phyloP scores from a whole-genome alignment of 192 early-diverging fungal species.

The Allomyces macrogynus region DNA sequence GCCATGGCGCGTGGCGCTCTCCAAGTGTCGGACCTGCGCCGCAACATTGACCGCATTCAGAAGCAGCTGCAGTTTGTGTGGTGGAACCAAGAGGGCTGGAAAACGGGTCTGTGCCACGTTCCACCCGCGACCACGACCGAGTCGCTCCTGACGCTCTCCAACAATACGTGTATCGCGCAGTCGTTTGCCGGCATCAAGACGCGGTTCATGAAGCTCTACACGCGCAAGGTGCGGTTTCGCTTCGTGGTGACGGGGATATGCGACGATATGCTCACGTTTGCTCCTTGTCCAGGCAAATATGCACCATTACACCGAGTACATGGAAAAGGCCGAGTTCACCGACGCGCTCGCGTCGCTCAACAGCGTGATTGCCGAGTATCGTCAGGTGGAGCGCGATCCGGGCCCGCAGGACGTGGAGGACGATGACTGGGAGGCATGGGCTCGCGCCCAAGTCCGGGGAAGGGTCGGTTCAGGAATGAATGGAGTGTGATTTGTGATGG shows the following conservation, averaged over 20 bases:
- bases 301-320: constrained; percentile 27
- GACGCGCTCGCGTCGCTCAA: not conserved
- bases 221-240: constrained; percentile 15
- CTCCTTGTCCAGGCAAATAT: constrained; percentile 9
- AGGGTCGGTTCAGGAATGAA: not conserved
- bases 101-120: constrained; percentile 28
- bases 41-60: constrained; percentile 27
- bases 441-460: not conserved
- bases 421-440: not conserved
- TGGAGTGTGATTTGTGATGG: not conserved
- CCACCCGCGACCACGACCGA: constrained; percentile 17
- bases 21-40: constrained; percentile 27
- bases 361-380: constrained; percentile 4
- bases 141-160: constrained; percentile 21
- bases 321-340: constrained; percentile 23
- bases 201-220: constrained; percentile 27
- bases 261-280: too few relatives aligned
- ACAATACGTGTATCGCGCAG: constrained; percentile 22
- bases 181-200: constrained; percentile 10
- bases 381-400: constrained; percentile 1
- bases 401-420: not conserved
- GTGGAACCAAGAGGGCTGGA: constrained; percentile 40
- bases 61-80: constrained; percentile 17
- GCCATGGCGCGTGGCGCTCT: constrained; percentile 26
- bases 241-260: too few relatives aligned